A percentile compares a stretch with the other conserved stretches of the same genome.
phyloP scores from a whole-genome alignment of 305 asterid species.

The Fraxinus baroniana region DNA sequence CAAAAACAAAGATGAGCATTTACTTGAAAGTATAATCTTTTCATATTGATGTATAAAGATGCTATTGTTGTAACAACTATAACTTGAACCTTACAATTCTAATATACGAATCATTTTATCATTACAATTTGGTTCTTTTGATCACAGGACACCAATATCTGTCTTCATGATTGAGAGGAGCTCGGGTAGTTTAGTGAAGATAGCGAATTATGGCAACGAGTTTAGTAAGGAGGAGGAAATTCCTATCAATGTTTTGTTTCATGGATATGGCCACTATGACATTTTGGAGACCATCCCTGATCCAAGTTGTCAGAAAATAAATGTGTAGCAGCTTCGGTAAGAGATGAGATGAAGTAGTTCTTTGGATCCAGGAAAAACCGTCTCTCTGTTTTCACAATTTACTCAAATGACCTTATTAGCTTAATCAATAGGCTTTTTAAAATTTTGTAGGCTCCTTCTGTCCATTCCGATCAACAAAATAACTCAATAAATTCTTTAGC shows the following conservation, averaged over 20 bases:
- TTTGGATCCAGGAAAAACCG: constrained; percentile 17
- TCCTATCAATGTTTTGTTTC: constrained; percentile 62
- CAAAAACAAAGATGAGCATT: neutral
- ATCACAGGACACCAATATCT: constrained; percentile 65
- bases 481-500: neutral
- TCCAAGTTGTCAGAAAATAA: constrained; percentile 26
- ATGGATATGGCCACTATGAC: constrained; percentile 88
- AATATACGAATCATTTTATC: neutral
- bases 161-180: constrained; percentile 62
- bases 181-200: constrained; percentile 46
- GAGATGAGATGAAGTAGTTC: neutral
- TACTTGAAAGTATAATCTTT: neutral
- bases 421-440: constrained; percentile 21
- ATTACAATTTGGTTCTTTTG: constrained; percentile 3
- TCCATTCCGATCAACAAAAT: neutral
- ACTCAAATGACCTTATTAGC: constrained; percentile 19
- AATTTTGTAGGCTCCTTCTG: constrained; percentile 30
- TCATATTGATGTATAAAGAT: neutral
- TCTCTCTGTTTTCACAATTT: neutral
- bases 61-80: neutral
- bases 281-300: constrained; percentile 44
- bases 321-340: constrained; percentile 10
- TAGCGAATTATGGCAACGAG: constrained; percentile 70
- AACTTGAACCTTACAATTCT: neutral
- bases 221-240: constrained; percentile 42